Base-by-base conservation (phyloP, 352 stramenopile genomes). In the Bremia lactucae region DNA sequence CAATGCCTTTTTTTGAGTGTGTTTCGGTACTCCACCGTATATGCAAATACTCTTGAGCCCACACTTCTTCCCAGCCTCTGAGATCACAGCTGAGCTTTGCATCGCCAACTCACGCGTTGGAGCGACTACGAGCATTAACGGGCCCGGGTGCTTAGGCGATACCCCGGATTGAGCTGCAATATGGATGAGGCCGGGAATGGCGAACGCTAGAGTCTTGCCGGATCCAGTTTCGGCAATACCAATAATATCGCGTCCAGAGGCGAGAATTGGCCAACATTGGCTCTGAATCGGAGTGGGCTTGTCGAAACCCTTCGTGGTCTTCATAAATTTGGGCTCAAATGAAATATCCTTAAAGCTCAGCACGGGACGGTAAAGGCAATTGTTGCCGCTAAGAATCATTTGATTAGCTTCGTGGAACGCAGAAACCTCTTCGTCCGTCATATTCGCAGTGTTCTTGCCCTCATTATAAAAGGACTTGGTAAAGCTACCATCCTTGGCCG, bases 201-300 rank as follows among this genome's bases (percentile, higher is more conserved):
- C 57, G 52, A 98, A 98, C n/a, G 88, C 93, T 13, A 98, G 69
- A 25, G 94, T 98, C 68, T 98, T 98, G 20, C 95, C 95, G 13
- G 79, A 96, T 26, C 94, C 94, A 3, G 86, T 97, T 65, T 96
- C 83, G n/a, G 87, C 83, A 46, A 96, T 94, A 46, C 82, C 85
- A 38, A 96, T 89, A 42, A 95, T 87, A 49, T 96, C 85, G 16
- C 81, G 72, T 24, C 78, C 80, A 2, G 74, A 87, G 15, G 73
- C 67, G 13, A 95, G 64, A 44, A 95, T 89, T 4, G 86, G 86
- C 95, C 95, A 98, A 56, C 94, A 98, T 60, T 98, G 87, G 26
- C 88, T 94, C 72, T 99, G 95, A 67, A 99, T 98, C n/a, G 94
- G 93, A 47, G 88, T 97, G 23, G 95, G 95, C 61, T 74, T 83